Evolutionary conservation across 352 stramenopile species (phyloP).

Genomic region (Pythium vanterpoolii): DNA sequence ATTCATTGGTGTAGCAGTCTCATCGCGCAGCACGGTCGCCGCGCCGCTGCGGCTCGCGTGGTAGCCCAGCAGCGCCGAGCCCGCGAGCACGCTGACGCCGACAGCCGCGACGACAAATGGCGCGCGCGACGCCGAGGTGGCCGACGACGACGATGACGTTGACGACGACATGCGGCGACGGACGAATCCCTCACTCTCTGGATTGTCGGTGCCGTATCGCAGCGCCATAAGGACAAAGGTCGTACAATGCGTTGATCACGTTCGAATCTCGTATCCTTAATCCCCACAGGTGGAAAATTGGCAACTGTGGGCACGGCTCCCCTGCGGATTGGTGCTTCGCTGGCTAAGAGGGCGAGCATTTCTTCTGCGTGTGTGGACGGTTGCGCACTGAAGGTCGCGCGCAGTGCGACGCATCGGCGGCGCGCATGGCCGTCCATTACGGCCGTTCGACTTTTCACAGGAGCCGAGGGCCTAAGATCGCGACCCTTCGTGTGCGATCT

Average conservation of each 20-base stretch:
- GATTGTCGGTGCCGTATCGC: constrained; percentile 9
- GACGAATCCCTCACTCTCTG: constrained; percentile 6
- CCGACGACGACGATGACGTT: neutral
- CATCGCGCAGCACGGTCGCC: neutral
- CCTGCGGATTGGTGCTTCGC: too few species aligned
- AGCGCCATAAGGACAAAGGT: neutral
- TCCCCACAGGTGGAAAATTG: neutral
- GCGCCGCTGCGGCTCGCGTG: neutral
- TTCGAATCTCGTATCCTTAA: too few species aligned
- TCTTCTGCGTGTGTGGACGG: neutral
- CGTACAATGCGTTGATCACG: too few species aligned
- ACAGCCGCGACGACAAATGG: neutral
- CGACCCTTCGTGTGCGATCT: neutral
- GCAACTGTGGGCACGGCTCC: too few species aligned
- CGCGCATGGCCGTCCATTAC: neutral
- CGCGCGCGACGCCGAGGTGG: neutral
- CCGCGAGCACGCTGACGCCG: constrained; percentile 1
- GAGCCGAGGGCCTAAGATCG: too few species aligned
- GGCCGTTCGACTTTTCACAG: too few species aligned
- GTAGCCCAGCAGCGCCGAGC: constrained; percentile 7
- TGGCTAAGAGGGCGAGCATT: too few species aligned
- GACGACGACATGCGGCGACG: constrained; percentile 1
- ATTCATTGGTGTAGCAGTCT: neutral
- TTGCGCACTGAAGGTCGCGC: neutral
- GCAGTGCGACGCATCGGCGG: neutral